A percentile compares a stretch with the other conserved stretches of the same genome.
These are phyloP conservation scores for Akanthomyces uredinophilus DNA, from an alignment of 2,329 filamentous ascomycete species.

Conservation along the genomic window DNA sequence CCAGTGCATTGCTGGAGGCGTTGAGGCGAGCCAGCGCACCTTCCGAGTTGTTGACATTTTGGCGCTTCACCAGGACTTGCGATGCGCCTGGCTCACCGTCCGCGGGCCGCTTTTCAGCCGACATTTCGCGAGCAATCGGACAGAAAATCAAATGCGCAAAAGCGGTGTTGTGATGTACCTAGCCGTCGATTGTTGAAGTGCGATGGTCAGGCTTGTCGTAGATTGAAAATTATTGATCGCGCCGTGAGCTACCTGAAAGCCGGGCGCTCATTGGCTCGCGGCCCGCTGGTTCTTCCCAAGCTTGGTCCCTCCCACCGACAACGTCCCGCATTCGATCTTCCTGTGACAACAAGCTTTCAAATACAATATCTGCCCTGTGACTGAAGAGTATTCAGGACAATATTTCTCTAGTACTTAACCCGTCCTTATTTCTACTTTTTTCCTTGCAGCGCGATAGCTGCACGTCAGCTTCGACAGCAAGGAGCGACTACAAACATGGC, in stretches of 20 bases:
- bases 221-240: constrained; percentile 11
- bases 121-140: constrained; percentile 52
- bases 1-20: constrained; percentile 43
- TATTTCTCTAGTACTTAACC: background rate
- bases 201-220: background rate
- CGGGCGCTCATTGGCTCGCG: constrained; percentile 25
- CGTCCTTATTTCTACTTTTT: background rate
- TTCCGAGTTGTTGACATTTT: constrained; percentile 56
- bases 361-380: background rate
- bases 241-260: constrained; percentile 6
- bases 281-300: constrained; percentile 32
- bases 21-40: constrained; percentile 47
- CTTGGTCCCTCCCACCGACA: constrained; percentile 19
- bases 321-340: background rate
- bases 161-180: background rate
- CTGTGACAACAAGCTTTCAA: background rate
- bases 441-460: background rate
- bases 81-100: constrained; percentile 73
- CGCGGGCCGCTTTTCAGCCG: constrained; percentile 87
- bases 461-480: background rate
- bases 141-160: background rate
- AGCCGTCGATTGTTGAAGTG: background rate
- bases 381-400: background rate
- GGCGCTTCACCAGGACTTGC: constrained; percentile 84
- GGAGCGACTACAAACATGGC: constrained; percentile 40